Conservation (phyloP, 495 filamentous ascomycete species). For the Oidiodendron maius region DNA sequence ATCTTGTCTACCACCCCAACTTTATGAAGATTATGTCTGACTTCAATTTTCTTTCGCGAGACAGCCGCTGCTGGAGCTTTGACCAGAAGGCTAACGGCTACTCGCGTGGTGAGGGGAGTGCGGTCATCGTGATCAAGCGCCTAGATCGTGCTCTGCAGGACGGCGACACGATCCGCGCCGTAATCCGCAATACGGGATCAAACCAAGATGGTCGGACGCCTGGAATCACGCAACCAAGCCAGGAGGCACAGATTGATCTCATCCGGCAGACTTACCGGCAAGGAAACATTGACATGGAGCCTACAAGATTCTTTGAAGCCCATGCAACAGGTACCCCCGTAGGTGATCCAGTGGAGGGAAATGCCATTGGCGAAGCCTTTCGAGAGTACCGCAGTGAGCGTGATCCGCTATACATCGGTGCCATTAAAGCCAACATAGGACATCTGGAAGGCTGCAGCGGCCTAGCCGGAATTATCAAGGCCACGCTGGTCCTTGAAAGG, state of each 20-base stretch:
- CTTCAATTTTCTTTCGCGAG: constrained; percentile 24
- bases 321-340: constrained; percentile 52
- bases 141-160: constrained; percentile 49
- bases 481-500: constrained; percentile 47
- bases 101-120: constrained; percentile 58
- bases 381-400: background rate
- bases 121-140: constrained; percentile 53
- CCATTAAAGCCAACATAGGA: constrained; percentile 52
- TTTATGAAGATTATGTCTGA: constrained; percentile 1
- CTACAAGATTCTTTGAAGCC: constrained; percentile 44
- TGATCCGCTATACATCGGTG: constrained; percentile 36
- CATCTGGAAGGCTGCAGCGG: constrained; percentile 52
- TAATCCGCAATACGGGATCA: constrained; percentile 53
- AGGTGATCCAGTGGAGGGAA: constrained; percentile 58
- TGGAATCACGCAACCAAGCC: constrained; percentile 54
- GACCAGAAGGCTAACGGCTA: constrained; percentile 60
- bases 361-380: constrained; percentile 46
- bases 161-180: constrained; percentile 52
- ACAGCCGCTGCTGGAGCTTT: constrained; percentile 52
- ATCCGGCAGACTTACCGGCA: constrained; percentile 46
- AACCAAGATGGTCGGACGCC: constrained; percentile 58
- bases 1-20: constrained; percentile 35
- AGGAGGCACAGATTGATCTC: constrained; percentile 47
- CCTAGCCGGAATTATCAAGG: constrained; percentile 51
- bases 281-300: constrained; percentile 39